These are phyloP conservation scores for Lactarius vividus DNA, from an alignment of 768 basidiomycete genomes.

Conservation along the genomic window DNA sequence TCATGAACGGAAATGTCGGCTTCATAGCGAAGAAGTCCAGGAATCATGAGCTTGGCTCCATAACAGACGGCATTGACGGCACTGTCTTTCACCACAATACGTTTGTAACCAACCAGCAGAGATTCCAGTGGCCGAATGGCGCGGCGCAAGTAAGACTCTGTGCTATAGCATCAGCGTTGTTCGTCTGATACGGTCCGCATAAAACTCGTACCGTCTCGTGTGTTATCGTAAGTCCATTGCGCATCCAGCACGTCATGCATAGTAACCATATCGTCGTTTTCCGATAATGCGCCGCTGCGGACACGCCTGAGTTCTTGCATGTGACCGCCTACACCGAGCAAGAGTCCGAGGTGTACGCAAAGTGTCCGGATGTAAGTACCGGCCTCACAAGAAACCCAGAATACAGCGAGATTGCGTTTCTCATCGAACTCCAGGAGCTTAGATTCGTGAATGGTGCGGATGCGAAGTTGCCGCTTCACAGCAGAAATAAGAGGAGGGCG, in stretches of 20 bases:
- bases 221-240: conserved; percentile 98
- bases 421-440: conserved; percentile 97
- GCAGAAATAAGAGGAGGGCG: conserved; percentile 98
- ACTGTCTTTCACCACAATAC: conserved; percentile 98
- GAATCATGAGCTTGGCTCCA: conserved; percentile 99
- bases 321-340: conserved; percentile 97
- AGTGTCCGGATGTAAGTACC: conserved; percentile 96
- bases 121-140: conserved; percentile 94
- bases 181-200: conserved; percentile 5
- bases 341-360: conserved; percentile 92
- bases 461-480: conserved; percentile 95
- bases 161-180: conserved; percentile 20
- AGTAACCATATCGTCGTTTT: conserved; percentile 97
- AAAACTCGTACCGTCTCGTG: conserved; percentile 70
- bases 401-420: conserved; percentile 92
- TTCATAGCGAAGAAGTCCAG: conserved; percentile 95
- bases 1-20: conserved; percentile 92
- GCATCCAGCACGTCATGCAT: conserved; percentile 99
- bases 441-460: conserved; percentile 95
- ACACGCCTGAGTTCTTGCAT: conserved; percentile 99
- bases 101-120: conserved; percentile 92
- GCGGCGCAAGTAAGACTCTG: conserved; percentile 94
- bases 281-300: conserved; percentile 92
- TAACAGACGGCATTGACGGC: conserved; percentile 99
- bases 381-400: conserved; percentile 99